Evolutionary conservation across 2,329 filamentous ascomycete species (phyloP).

Genomic region (Colletotrichum godetiae): DNA sequence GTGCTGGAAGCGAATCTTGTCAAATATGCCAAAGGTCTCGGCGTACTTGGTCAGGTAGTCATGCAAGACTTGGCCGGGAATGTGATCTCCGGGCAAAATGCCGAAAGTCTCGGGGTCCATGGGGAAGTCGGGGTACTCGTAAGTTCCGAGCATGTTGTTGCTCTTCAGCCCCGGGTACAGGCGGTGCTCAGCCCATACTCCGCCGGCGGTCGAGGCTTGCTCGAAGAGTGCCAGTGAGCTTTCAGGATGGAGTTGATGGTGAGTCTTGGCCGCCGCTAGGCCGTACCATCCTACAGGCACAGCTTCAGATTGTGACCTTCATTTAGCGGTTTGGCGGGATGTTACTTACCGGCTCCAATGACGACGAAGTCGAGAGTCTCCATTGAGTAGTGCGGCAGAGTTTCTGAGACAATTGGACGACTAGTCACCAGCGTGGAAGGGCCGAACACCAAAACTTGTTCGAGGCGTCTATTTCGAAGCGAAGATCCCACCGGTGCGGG

Average conservation of each 20-base stretch:
- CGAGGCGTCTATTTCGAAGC: background rate
- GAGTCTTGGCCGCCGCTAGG: slow-evolving; percentile 70
- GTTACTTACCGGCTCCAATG: slow-evolving; percentile 62
- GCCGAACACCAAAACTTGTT: too few relatives aligned
- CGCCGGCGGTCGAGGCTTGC: slow-evolving; percentile 67
- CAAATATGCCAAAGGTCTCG: slow-evolving; percentile 53
- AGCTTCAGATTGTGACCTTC: background rate
- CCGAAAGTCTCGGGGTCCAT: slow-evolving; percentile 68
- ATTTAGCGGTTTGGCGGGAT: background rate
- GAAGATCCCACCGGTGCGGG: background rate
- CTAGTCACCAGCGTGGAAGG: background rate
- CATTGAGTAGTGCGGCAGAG: slow-evolving; percentile 41
- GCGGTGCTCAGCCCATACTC: slow-evolving; percentile 76
- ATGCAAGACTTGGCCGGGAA: slow-evolving; percentile 59
- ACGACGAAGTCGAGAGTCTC: slow-evolving; percentile 60
- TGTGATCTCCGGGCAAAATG: slow-evolving; percentile 57
- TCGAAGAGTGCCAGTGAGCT: slow-evolving; percentile 70
- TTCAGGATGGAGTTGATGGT: slow-evolving; percentile 68
- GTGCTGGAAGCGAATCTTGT: slow-evolving; percentile 52
- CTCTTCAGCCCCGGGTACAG: slow-evolving; percentile 77
- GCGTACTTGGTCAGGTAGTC: slow-evolving; percentile 60
- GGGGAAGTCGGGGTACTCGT: slow-evolving; percentile 80
- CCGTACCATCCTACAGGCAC: slow-evolving; percentile 60
- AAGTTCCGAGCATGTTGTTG: slow-evolving; percentile 80
- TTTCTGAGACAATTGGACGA: background rate